Evolutionary conservation across 192 early-diverging fungal species (phyloP).

Genomic region (Gamsiella multidivaricata): DNA sequence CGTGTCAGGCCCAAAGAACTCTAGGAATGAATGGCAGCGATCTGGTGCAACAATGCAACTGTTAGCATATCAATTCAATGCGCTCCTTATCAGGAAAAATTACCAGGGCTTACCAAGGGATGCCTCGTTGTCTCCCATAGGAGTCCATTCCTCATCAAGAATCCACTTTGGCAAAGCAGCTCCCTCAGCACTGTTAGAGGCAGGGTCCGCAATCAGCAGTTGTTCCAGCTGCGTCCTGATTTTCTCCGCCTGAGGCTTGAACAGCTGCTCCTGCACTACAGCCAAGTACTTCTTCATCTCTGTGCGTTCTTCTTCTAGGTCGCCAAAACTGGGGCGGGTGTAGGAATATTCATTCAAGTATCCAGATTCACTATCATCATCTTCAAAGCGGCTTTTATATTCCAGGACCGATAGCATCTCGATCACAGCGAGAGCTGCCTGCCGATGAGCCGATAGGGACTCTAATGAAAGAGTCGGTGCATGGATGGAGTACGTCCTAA

Average conservation of each 20-base stretch:
- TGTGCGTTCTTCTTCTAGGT: constrained; percentile 56
- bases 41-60: constrained; percentile 22
- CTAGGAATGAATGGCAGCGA: constrained; percentile 63
- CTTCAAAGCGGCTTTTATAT: constrained; percentile 50
- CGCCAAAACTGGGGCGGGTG: constrained; percentile 53
- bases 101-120: constrained; percentile 22
- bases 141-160: constrained; percentile 8
- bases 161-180: constrained; percentile 50
- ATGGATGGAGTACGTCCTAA: constrained; percentile 65
- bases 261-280: constrained; percentile 57
- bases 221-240: constrained; percentile 31
- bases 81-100: not conserved
- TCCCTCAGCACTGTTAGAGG: not conserved
- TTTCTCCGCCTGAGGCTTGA: constrained; percentile 58
- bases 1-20: constrained; percentile 47
- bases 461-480: constrained; percentile 55
- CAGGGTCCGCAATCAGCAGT: constrained; percentile 12
- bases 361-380: constrained; percentile 31
- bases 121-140: not conserved
- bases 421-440: constrained; percentile 56
- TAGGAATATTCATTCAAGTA: constrained; percentile 62
- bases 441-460: constrained; percentile 55
- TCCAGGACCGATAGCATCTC: constrained; percentile 64
- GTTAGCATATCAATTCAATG: not conserved
- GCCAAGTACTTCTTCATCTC: constrained; percentile 61